Evolutionary conservation across 2,329 filamentous ascomycete genomes (phyloP), one percentile per base, ranked within the genome.

Genomic region (Aureobasidium sp.): DNA sequence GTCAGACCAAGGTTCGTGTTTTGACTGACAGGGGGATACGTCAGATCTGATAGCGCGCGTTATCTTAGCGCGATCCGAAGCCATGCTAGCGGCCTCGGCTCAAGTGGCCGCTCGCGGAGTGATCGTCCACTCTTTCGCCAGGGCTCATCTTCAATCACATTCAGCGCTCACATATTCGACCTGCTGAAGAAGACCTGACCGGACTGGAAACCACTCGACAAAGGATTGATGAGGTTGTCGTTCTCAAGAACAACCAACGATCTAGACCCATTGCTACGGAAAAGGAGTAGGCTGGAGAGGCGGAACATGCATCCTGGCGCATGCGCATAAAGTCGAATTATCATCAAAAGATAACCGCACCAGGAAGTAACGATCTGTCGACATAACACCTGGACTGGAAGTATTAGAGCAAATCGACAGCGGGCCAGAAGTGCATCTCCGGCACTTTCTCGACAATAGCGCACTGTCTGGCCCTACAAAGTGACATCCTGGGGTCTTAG

Each of bases 291-390:
- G 14, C 40, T 12, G 31, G 22, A 22, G 31, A 58, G 54, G 29
- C 42, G 42, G 40, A 57, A 39, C 22, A 58, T 58, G 54, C 35
- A 58, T 58, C 19, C 54, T 48, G 54, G 54, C 42, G 54, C 42
- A 47, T 35, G 9, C 42, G 42, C 54, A 48, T 39, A 22, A 9
- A 19, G 11, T 27, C 39, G 42, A 58, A 58, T 5, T 58, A 58
- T 48, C 12, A 58, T 58, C 54, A 22, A 47, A 58, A 58, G 6
- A 27, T 8, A 12, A 37, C 31, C 35, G 31, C 31, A 58, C 14
- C 42, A 39, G 14, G 7, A 29, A 11, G 24, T 12, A 29, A 54
- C 37, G 14, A 22, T 39, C n/a, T 45, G 11, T 24, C n/a, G 24
- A 19, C 7, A 33, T 40, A 24, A 35, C 14, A 14, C n/a, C 40